Evolutionary conservation across 139 green algal genomes (phyloP), one percentile per base, ranked within the genome.

Genomic region (Tetraselmis chui): DNA sequence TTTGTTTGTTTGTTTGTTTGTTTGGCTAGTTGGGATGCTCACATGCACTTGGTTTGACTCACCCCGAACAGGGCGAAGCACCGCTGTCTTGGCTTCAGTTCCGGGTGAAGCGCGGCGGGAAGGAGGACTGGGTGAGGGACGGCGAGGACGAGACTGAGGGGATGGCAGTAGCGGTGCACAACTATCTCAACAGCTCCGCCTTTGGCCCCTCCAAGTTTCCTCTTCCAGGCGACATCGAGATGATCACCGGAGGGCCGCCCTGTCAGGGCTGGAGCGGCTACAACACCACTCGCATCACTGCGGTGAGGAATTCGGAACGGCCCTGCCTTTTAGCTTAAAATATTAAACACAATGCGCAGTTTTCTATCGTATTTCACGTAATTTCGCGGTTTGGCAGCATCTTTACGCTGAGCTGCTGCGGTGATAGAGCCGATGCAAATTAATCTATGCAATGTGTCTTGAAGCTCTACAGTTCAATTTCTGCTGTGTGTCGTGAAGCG

Each of bases 211-310:
- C 11, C 30, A 11, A 80, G 0, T 80, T 80, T 24, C 77, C 77
- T 0, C 29, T 83, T 2, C 79, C 79, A 23, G 79, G 79, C 59
- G 79, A 83, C 29, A 30, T 83, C 23, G 30, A 83, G 27, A 30
- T 83, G n/a, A 30, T 83, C 59, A 32, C 59, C 24, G 79, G 79
- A 2, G 79, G 79, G 77, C 77, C 77, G 77, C 77, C 77, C 25
- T 81, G 32, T 31, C 80, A 83, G 59, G 80, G 80, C 59, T 79
- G 29, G 29, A 83, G 80, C 75, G 80, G 80, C 67, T 81, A 81
- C 78, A 81, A 81, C 78, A 81, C 78, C 26, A 81, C 78, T 22
- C 78, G 78, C 23, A 29, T 81, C 45, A 67, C 45, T 67, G 45
- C 45, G 45, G 45, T 67, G 45, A 67, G 45, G 45, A 5, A 67